Evolutionary conservation across 2,329 filamentous ascomycete genomes (phyloP).

Genomic region (Pseudopithomyces maydicus): DNA sequence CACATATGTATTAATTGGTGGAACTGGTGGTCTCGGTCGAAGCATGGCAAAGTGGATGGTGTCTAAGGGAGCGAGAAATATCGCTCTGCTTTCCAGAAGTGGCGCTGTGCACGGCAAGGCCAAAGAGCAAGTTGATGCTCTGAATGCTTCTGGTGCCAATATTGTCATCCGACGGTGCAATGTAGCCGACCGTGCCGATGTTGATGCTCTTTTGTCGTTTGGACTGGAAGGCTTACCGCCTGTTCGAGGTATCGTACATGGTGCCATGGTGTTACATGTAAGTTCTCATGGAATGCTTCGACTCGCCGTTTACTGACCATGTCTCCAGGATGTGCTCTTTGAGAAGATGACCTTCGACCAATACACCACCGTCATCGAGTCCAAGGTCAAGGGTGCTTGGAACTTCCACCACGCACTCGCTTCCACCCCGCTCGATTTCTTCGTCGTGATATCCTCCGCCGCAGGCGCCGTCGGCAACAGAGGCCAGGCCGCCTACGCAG

Average conservation of each 20-base stretch:
- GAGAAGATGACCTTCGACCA: slow-evolving; percentile 26
- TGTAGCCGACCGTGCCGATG: slow-evolving; percentile 17
- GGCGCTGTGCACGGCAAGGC: slow-evolving; percentile 15
- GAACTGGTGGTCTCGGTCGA: slow-evolving; percentile 34
- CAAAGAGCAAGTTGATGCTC: slow-evolving; percentile 19
- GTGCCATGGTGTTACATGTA: slow-evolving; percentile 34
- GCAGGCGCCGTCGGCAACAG: slow-evolving; percentile 28
- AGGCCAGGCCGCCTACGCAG: slow-evolving; percentile 53
- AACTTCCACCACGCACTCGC: slow-evolving; percentile 23
- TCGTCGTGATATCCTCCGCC: slow-evolving; percentile 44
- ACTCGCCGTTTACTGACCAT: neutral
- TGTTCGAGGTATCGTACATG: slow-evolving; percentile 31
- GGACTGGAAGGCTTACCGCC: slow-evolving; percentile 23
- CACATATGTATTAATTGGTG: slow-evolving; percentile 35
- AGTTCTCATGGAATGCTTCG: slow-evolving; percentile 8
- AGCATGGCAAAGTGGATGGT: slow-evolving; percentile 33
- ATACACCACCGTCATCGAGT: slow-evolving; percentile 20
- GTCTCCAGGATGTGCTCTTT: slow-evolving; percentile 21
- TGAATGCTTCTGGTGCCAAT: slow-evolving; percentile 17
- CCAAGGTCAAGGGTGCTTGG: slow-evolving; percentile 27
- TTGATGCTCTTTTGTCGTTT: slow-evolving; percentile 13
- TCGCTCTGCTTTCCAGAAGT: slow-evolving; percentile 30
- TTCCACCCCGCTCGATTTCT: slow-evolving; percentile 41
- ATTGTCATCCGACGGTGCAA: slow-evolving; percentile 22
- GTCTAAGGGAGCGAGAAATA: slow-evolving; percentile 25